A percentile compares a stretch with the other conserved stretches of the same genome.
phyloP scores from a whole-genome alignment of 768 basidiomycete genomes.

The button mushroom (Agaricus bisporus) region DNA sequence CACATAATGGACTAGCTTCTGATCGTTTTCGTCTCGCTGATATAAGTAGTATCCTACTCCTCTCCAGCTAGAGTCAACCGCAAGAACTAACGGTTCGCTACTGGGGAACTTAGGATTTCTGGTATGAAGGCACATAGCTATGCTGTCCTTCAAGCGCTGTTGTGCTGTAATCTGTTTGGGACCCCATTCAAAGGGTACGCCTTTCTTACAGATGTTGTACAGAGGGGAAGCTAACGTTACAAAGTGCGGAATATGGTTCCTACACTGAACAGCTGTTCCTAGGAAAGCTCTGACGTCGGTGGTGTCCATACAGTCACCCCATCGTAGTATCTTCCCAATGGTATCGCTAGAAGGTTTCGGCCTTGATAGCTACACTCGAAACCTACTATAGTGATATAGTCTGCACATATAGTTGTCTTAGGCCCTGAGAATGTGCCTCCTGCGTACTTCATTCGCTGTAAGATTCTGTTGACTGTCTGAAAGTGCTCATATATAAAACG shows the following conservation, averaged over 20 bases:
- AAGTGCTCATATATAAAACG: conserved; percentile 34
- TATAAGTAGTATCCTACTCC: conserved; percentile 32
- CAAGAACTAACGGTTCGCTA: background rate
- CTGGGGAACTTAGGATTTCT: background rate
- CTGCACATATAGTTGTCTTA: conserved; percentile 15
- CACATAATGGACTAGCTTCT: conserved; percentile 17
- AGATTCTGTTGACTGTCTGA: conserved; percentile 24
- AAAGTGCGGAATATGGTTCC: conserved; percentile 22
- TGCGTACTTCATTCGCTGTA: conserved; percentile 22
- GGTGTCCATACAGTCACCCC: conserved; percentile 16
- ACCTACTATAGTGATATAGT: conserved; percentile 22
- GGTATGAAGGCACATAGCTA: background rate
- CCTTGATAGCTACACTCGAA: conserved; percentile 24
- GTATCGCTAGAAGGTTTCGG: conserved; percentile 23
- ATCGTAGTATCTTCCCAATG: conserved; percentile 19
- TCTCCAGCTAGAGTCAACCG: conserved; percentile 12
- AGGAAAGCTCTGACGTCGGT: conserved; percentile 19
- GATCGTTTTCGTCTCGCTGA: conserved; percentile 21
- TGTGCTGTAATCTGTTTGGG: background rate
- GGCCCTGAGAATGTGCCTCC: conserved; percentile 23
- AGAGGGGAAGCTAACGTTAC: conserved; percentile 13
- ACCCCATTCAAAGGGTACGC: conserved; percentile 15
- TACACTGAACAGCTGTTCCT: conserved; percentile 14
- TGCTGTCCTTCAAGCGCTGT: background rate
- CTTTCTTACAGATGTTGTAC: conserved; percentile 18